Base-by-base conservation (phyloP, 129 eudicot genomes). In the Arctium minus region DNA sequence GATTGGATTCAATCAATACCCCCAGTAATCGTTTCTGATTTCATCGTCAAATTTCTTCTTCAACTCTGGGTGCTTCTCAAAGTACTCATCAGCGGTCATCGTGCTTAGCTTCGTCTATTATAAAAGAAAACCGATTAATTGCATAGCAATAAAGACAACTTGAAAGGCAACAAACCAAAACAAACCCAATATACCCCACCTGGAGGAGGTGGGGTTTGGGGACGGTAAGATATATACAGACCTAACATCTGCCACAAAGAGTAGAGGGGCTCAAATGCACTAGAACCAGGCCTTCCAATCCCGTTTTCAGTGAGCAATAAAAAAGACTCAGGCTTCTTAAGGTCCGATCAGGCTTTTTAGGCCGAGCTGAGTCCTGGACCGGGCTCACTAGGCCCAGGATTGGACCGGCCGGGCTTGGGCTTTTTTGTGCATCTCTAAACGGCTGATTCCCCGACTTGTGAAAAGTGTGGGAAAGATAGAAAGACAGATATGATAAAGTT, bases 1-100 rank as follows among this genome's bases (percentile, higher is more conserved):
- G 35, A 53, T 68, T 8, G 42, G 35, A 69, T 73, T 68, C 68
- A 60, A 85, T 89, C 88, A 95, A 56, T 92, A 95, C 3, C 97
- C 98, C 98, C 98, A 95, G 78, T 95, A 91, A 83, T 95, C 98
- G 3, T 95, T 89, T 83, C 98, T 89, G 86, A 95, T 95, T 86
- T 95, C 98, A 39, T 95, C 94, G 80, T 95, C 98, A 27, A 95
- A 95, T 83, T 92, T 95, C 97, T 95, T 83, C 89, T 85, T 95
- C 75, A 95, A 85, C 83, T 95, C 98, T 70, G 98, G 98, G 84
- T 92, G 97, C 93, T 94, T 94, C 74, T 64, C 98, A 33, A 92
- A 92, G 92, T 94, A 95, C 85, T 95, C 98, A 83, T 95, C 98
- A 3, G 98, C 97, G n/a, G 98, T 95, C 98, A 95, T 95, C 48